phyloP scores from a whole-genome alignment of 2,329 filamentous ascomycete species.

The Pseudopyricularia cyperi region DNA sequence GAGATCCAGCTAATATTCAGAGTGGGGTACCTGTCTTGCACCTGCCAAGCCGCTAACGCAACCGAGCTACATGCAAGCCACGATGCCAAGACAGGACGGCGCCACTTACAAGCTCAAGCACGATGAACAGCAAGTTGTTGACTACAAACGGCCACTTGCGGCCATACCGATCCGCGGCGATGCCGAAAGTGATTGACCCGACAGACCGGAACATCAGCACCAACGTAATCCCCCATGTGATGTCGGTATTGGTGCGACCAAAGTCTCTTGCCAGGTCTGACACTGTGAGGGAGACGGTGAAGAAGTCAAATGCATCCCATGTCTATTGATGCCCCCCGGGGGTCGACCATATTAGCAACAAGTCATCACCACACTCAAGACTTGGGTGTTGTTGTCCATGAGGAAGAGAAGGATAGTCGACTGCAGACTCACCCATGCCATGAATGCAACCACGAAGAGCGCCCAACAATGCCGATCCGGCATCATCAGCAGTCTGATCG shows the following conservation, averaged over 20 bases:
- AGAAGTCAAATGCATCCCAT: conserved; percentile 50
- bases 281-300: conserved; percentile 48
- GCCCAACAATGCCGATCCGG: conserved; percentile 37
- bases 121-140: conserved; percentile 53
- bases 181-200: conserved; percentile 39
- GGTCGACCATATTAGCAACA: no score
- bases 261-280: conserved; percentile 39
- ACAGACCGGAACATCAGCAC: conserved; percentile 48
- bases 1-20: no score
- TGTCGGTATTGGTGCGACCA: conserved; percentile 38
- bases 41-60: neutral
- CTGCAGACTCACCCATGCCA: conserved; percentile 35
- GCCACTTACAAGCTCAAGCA: conserved; percentile 33
- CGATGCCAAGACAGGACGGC: neutral
- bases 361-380: no score
- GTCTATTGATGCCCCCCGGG: conserved; percentile 1
- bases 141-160: conserved; percentile 64
- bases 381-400: neutral
- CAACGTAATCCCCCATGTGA: conserved; percentile 52
- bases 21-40: no score
- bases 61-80: no score
- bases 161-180: conserved; percentile 42
- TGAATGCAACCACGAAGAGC: conserved; percentile 41
- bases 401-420: neutral
- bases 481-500: conserved; percentile 33